A percentile compares a stretch with the other conserved stretches of the same genome.
Evolutionary conservation across 345 rosid species (phyloP).

Genomic region (Jatropha curcas): DNA sequence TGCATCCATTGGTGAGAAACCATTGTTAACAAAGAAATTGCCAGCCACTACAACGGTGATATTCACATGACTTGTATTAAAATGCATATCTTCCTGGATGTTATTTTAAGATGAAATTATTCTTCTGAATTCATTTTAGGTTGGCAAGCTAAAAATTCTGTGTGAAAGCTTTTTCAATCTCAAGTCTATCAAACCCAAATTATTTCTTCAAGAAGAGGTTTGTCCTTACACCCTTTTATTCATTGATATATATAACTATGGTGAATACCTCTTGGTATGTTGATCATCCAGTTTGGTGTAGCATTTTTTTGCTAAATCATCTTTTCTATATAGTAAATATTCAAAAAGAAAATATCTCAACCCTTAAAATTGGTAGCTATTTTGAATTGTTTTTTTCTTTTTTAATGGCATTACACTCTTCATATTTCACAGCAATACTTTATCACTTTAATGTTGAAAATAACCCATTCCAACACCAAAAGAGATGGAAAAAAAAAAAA

Average conservation of each 20-base stretch:
- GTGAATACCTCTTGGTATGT: background rate
- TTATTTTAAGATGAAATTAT: background rate
- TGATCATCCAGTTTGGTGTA: too few species aligned
- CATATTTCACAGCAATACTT: background rate
- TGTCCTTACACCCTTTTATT: conserved; percentile 1
- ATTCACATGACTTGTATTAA: conserved; percentile 16
- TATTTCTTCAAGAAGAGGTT: conserved; percentile 81
- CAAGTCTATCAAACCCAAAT: conserved; percentile 50
- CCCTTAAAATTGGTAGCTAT: background rate
- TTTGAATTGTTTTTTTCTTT: background rate
- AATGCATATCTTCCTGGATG: background rate
- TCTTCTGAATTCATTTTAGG: conserved; percentile 35
- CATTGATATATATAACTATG: background rate
- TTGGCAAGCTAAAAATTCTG: conserved; percentile 79
- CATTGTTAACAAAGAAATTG: conserved; percentile 65
- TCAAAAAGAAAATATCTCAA: background rate
- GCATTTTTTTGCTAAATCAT: too few species aligned
- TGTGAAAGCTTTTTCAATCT: conserved; percentile 82
- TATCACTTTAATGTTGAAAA: background rate
- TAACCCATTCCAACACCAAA: too few species aligned
- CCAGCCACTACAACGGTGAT: conserved; percentile 82
- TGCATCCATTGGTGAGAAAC: conserved; percentile 84
- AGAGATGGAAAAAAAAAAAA: background rate
- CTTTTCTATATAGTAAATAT: too few species aligned
- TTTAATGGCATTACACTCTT: background rate